Evolutionary conservation across 305 asterid genomes (phyloP).

Genomic region (Rubia peregrina): DNA sequence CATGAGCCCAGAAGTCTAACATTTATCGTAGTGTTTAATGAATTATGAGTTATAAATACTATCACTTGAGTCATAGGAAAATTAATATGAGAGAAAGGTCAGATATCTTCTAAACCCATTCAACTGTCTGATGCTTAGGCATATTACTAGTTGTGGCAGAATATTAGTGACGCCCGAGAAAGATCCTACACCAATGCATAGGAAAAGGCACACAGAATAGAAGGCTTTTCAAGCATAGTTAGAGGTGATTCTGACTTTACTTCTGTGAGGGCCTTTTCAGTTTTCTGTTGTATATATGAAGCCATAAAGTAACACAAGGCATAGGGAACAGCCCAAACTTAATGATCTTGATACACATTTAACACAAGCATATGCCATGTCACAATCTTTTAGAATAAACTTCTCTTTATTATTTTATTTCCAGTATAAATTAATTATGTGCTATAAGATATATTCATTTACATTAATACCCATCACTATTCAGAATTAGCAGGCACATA

Average conservation of each 20-base stretch:
- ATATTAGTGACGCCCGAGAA: background rate
- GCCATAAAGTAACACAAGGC: background rate
- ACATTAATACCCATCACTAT: background rate
- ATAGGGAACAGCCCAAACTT: background rate
- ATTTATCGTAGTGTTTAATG: background rate
- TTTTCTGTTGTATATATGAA: background rate
- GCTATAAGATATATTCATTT: background rate
- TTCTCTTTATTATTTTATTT: background rate
- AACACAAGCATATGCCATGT: background rate
- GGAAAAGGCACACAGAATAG: background rate
- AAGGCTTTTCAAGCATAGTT: background rate
- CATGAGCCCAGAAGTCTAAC: background rate
- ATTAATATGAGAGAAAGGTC: background rate
- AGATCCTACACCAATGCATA: background rate
- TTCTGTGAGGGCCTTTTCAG: background rate
- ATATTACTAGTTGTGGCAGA: background rate
- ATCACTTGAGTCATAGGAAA: background rate
- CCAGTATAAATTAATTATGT: background rate
- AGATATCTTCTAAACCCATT: background rate
- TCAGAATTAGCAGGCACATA: background rate
- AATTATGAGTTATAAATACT: background rate
- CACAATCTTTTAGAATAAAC: background rate
- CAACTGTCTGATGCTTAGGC: background rate
- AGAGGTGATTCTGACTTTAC: background rate
- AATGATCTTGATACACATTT: background rate